Conservation (phyloP, 2,329 filamentous ascomycete genomes). For the Blastomyces parvus region DNA sequence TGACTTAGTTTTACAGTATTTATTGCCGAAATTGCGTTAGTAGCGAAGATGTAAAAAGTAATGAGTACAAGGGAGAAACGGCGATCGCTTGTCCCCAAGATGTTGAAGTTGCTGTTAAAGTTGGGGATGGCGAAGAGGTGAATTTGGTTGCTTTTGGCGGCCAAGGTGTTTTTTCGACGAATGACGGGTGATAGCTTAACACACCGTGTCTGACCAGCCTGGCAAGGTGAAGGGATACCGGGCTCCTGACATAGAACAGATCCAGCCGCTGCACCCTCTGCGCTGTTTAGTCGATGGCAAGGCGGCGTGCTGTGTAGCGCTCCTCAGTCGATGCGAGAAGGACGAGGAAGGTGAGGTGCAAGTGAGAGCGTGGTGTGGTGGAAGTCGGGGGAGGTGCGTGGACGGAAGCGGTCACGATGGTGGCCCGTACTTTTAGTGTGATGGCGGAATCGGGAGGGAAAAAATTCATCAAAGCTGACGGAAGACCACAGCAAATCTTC, state of each 20-base stretch:
- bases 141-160: constrained; percentile 3
- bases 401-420: neutral
- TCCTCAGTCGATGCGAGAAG: neutral
- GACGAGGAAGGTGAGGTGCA: neutral
- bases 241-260: constrained; percentile 1
- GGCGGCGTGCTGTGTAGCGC: neutral
- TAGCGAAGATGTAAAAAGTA: neutral
- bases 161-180: constrained; percentile 1
- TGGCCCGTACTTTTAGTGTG: constrained; percentile 1
- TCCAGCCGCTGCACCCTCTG: neutral
- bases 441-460: neutral
- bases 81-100: neutral
- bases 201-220: neutral
- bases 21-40: neutral
- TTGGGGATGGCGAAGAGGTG: neutral
- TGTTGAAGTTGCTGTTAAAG: constrained; percentile 2
- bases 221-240: neutral
- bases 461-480: neutral
- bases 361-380: constrained; percentile 2
- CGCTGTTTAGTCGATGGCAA: neutral
- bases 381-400: constrained; percentile 6
- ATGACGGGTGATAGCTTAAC: neutral
- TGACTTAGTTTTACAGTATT: neutral
- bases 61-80: neutral
- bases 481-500: neutral